Evolutionary conservation across 306 rosid genomes (phyloP).

Genomic region (Spatholobus suberectus): DNA sequence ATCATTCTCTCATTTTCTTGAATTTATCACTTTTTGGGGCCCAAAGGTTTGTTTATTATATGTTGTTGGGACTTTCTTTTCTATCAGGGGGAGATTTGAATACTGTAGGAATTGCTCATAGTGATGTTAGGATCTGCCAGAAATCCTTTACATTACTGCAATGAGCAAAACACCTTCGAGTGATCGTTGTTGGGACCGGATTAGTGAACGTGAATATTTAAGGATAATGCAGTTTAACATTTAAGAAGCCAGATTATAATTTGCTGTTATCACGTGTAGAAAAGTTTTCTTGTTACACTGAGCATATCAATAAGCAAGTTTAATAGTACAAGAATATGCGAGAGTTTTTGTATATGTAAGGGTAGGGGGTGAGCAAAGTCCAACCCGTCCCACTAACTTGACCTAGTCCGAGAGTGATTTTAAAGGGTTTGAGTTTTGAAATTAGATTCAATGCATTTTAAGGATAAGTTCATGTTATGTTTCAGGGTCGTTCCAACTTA

Average conservation of each 20-base stretch:
- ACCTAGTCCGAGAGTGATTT: no score
- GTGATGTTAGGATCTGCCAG: slow-evolving; percentile 14
- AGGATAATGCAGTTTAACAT: not conserved
- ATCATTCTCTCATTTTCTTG: not conserved
- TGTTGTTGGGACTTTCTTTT: slow-evolving; percentile 14
- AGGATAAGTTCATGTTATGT: no score
- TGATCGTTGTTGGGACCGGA: not conserved
- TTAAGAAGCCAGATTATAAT: not conserved
- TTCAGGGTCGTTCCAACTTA: no score
- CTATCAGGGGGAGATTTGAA: not conserved
- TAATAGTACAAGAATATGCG: not conserved
- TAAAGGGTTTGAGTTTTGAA: no score
- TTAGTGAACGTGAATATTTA: not conserved
- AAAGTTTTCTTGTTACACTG: not conserved
- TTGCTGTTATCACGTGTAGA: not conserved
- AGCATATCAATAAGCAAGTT: not conserved
- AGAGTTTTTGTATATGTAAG: no score
- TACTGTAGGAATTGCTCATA: slow-evolving; percentile 1
- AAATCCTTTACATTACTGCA: not conserved
- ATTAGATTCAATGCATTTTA: no score
- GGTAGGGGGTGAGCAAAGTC: no score
- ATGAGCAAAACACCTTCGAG: not conserved
- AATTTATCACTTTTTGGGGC: not conserved
- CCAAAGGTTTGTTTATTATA: not conserved
- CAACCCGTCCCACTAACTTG: no score